Evolutionary conservation across 2,329 filamentous ascomycete species (phyloP), one percentile per base, ranked within the genome.

Genomic region (Coniochaeta hoffmannii): DNA sequence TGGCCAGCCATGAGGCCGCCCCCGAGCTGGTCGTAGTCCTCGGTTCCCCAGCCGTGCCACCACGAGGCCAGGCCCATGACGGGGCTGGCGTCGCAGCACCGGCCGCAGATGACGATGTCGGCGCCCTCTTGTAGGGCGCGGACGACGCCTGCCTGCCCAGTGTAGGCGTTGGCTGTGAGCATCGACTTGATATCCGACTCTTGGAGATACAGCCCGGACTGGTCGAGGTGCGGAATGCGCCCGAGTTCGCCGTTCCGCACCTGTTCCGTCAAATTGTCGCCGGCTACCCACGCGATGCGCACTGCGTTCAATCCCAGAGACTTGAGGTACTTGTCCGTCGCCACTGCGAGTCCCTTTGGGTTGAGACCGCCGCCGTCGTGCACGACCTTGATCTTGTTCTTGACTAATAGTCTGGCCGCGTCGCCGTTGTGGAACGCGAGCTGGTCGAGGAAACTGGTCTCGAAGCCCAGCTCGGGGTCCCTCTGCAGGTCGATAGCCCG

Each of bases 341-440:
- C 53, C 55, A 72, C 58, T 1, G 76, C 74, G 12, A 82, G 63
- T 0, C 71, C 76, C 55, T 69, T 70, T 0, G 79, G 79, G 58
- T 82, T 77, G 12, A 77, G 70, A 2, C 75, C 76, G 2, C 80
- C 80, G 8, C 78, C 79, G 54, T 79, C 54, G 54, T 53, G 69
- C 36, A 80, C 68, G 9, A 81, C 70, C 58, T 76, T 77, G 66
- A 81, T 80, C 0, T 68, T 60, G 56, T 77, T 73, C 52, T 73
- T 65, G 2, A 57, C 59, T 12, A 65, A 56, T 8, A 61, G 34
- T 32, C 59, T 55, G 35, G 55, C 59, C 31, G 55, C 63, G 46
- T 65, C 62, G 22, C 50, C 36, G 24, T 54, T 57, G 36, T 53
- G 34, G 17, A 60, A 66, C 28, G 61, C 63, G 3, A 72, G 58